Evolutionary conservation across 2,329 filamentous ascomycete species (phyloP), one percentile per base, ranked within the genome.

Genomic region (Fonsecaea erecta): DNA sequence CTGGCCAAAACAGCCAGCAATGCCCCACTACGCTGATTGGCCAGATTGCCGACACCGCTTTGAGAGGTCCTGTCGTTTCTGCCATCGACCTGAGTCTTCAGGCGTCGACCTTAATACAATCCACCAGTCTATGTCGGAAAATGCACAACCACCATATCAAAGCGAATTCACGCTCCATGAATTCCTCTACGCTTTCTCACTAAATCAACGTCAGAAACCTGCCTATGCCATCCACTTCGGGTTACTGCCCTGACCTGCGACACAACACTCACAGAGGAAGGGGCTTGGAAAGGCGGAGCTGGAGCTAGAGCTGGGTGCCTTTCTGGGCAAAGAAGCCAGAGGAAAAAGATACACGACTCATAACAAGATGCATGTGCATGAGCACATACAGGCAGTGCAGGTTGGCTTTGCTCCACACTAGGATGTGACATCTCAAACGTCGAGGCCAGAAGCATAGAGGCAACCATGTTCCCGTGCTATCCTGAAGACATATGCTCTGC

Each of bases 1-100:
- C 43, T 48, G 43, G 43, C 8, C 26, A 35, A 32, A 53, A 35
- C 18, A 24, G 52, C 24, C 60, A 59, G 55, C 62, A 64, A 26
- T 64, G 62, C 62, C 62, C 55, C 63, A 18, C 60, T 52, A 16
- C 54, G 28, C 26, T 63, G 60, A 66, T 63, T 62, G 59, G 59
- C n/a, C 18, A 35, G 18, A 56, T 16, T 16, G 11, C 21, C 32
- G 11, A 35, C n/a, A 14, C 43, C 18, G 43, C 43, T 48, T 48
- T 48, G n/a, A n/a, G n/a, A n/a, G n/a, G n/a, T n/a, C n/a, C n/a
- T n/a, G n/a, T n/a, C n/a, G n/a, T n/a, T n/a, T n/a, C n/a, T n/a
- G n/a, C n/a, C n/a, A n/a, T n/a, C n/a, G n/a, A n/a, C n/a, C n/a
- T n/a, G n/a, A n/a, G n/a, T n/a, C n/a, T n/a, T n/a, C n/a, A n/a